Evolutionary conservation across 2,329 filamentous ascomycete species (phyloP).

Genomic region (Verticillium zaregamsianum): DNA sequence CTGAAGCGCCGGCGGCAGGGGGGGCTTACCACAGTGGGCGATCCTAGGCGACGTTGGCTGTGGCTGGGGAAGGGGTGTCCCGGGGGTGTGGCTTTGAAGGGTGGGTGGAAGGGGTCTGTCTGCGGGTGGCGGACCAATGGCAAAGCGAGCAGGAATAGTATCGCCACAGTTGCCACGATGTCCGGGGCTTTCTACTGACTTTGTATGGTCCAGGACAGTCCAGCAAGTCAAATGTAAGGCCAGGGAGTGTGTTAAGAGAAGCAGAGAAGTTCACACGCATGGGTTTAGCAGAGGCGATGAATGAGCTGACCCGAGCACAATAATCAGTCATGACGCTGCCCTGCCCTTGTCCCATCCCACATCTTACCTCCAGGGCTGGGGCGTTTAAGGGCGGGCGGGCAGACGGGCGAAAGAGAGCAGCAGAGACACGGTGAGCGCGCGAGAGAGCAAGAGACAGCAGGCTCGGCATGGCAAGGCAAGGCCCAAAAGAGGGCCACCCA

Average conservation of each 20-base stretch:
- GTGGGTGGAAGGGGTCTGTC: not conserved
- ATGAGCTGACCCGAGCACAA: not conserved
- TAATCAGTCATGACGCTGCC: not conserved
- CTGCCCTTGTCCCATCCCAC: not conserved
- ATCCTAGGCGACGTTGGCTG: not conserved
- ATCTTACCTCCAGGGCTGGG: not conserved
- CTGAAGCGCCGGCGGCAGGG: not conserved
- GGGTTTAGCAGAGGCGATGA: not conserved
- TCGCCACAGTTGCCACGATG: not conserved
- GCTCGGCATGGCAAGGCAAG: not conserved
- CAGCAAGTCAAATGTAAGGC: not conserved
- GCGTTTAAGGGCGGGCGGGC: not conserved
- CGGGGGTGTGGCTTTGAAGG: not conserved
- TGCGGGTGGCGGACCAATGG: not conserved
- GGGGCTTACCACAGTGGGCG: not conserved
- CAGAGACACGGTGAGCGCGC: not conserved
- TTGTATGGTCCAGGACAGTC: not conserved
- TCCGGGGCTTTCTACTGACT: slow-evolving; percentile 2
- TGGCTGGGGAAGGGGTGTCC: not conserved
- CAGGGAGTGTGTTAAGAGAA: not conserved
- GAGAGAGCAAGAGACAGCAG: not conserved
- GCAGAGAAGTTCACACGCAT: not conserved
- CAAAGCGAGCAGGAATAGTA: not conserved
- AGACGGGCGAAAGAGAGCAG: not conserved
- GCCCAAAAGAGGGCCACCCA: not conserved